phyloP scores from a whole-genome alignment of 176 grass and related monocot species.

The Aegilops longissima region DNA sequence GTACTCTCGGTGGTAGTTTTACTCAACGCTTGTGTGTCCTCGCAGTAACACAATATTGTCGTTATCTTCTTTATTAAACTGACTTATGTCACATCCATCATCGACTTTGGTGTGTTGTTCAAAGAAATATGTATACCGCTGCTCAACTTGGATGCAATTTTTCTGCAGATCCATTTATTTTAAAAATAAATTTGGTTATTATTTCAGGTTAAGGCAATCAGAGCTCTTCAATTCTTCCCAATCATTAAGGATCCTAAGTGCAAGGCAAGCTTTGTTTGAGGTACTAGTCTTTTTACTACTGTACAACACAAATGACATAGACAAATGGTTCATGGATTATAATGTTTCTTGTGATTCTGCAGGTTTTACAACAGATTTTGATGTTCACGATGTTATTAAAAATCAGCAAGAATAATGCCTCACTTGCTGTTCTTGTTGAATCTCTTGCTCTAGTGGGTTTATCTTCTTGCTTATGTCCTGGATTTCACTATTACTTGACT shows the following conservation, averaged over 20 bases:
- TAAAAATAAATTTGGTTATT: neutral
- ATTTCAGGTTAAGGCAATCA: conserved; percentile 98
- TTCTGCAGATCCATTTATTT: neutral
- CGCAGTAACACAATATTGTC: neutral
- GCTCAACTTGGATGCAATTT: conserved; percentile 2
- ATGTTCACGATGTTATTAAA: no score
- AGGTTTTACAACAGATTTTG: no score
- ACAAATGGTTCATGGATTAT: no score
- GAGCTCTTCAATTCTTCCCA: conserved; percentile 48
- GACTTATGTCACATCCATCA: conserved; percentile 16
- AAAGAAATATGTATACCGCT: conserved; percentile 7
- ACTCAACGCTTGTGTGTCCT: neutral
- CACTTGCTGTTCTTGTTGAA: conserved; percentile 95
- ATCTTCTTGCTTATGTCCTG: no score
- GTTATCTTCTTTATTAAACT: no score
- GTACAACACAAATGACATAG: no score
- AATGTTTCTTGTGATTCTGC: no score
- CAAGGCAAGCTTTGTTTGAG: no score
- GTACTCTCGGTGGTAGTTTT: neutral
- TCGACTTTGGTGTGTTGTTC: neutral
- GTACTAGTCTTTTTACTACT: no score
- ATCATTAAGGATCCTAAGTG: no score
- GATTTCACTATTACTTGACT: no score
- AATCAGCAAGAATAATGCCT: no score
- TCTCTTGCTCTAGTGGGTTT: conserved; percentile 48